phyloP scores from a whole-genome alignment of 495 filamentous ascomycete genomes.

The Lepraria neglecta region DNA sequence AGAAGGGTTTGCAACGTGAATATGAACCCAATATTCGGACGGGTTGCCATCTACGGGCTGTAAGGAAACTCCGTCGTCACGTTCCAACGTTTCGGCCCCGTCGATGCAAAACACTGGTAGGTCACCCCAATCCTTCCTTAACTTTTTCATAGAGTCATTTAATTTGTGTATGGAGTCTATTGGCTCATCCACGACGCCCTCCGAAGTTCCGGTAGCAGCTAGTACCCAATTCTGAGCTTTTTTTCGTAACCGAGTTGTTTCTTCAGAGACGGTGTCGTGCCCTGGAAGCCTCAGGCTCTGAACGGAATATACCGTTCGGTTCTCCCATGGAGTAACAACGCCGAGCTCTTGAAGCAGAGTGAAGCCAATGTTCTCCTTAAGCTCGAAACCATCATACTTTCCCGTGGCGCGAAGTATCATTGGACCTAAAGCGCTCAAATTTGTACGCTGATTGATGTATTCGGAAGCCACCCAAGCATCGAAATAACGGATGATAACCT shows the following conservation, averaged over 20 bases:
- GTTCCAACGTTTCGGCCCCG: constrained; percentile 59
- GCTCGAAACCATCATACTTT: constrained; percentile 55
- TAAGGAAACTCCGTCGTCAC: constrained; percentile 85
- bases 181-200: constrained; percentile 16
- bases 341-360: constrained; percentile 84
- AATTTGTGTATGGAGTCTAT: constrained; percentile 21
- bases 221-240: constrained; percentile 29
- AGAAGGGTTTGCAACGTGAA: constrained; percentile 91
- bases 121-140: constrained; percentile 66
- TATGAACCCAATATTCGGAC: constrained; percentile 66
- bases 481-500: constrained; percentile 61
- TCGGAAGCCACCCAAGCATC: constrained; percentile 58
- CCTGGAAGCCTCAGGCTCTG: constrained; percentile 54
- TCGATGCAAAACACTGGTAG: constrained; percentile 82
- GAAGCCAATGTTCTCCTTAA: constrained; percentile 53
- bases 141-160: constrained; percentile 48
- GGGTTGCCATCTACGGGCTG: constrained; percentile 52
- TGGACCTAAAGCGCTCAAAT: constrained; percentile 56
- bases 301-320: constrained; percentile 55
- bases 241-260: constrained; percentile 34
- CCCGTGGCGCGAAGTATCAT: constrained; percentile 65
- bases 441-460: constrained; percentile 42
- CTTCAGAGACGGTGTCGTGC: constrained; percentile 36
- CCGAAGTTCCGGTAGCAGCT: too few relatives aligned
- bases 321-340: constrained; percentile 74